A percentile compares a stretch with the other conserved stretches of the same genome.
Evolutionary conservation across 1,284 basidiomycete genomes (phyloP).

Genomic region (Fomitiporia mediterranea): DNA sequence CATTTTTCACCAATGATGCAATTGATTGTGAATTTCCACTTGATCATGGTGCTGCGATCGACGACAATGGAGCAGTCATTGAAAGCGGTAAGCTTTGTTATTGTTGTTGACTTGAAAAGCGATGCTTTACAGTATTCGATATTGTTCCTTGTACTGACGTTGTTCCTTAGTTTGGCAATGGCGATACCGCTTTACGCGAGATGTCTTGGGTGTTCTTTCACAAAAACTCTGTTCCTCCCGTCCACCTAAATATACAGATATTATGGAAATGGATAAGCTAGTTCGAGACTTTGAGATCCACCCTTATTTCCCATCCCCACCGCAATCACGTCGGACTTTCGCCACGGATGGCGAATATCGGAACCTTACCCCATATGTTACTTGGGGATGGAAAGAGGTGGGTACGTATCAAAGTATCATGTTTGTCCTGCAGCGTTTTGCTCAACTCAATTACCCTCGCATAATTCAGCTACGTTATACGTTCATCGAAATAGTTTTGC

Average conservation of each 20-base stretch:
- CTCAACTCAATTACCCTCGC: too few species aligned
- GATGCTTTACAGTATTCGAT: too few species aligned
- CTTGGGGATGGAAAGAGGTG: conserved; percentile 6
- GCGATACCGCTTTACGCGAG: conserved; percentile 16
- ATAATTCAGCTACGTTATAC: not conserved
- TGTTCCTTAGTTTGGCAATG: conserved; percentile 17
- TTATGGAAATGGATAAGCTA: conserved; percentile 22
- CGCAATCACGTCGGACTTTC: conserved; percentile 9
- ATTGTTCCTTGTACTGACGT: too few species aligned
- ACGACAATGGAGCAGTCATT: conserved; percentile 5
- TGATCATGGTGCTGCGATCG: not conserved
- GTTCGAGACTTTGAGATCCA: conserved; percentile 14
- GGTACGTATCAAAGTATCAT: not conserved
- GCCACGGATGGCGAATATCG: conserved; percentile 11
- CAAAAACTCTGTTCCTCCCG: conserved; percentile 16
- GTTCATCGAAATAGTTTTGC: conserved; percentile 21
- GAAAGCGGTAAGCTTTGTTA: conserved; percentile 11
- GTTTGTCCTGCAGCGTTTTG: not conserved
- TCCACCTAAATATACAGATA: conserved; percentile 19
- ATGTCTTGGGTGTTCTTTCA: conserved; percentile 17
- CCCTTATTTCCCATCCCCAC: not conserved
- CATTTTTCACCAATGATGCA: not conserved
- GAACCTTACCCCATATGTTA: not conserved
- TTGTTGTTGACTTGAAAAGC: not conserved
- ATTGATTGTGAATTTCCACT: conserved; percentile 15